Conservation (phyloP, 1,284 basidiomycete genomes). For the Gomphus bonarii region DNA sequence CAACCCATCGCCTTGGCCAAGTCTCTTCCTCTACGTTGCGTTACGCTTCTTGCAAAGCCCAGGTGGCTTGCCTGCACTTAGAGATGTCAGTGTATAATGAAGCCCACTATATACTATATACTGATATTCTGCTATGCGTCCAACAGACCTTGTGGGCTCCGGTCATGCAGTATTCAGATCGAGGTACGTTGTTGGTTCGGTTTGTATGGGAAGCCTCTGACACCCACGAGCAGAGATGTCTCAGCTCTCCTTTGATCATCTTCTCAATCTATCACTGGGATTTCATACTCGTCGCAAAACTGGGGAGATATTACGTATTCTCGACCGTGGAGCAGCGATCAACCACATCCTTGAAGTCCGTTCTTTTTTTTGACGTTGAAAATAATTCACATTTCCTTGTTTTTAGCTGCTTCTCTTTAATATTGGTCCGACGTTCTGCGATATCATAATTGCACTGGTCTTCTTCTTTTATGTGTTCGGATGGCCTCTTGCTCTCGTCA, state of each 20-base stretch:
- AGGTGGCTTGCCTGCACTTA: slow-evolving; percentile 60
- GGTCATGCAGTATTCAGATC: slow-evolving; percentile 79
- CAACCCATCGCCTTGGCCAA: slow-evolving; percentile 33
- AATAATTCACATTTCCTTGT: neutral
- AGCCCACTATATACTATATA: neutral
- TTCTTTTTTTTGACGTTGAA: neutral
- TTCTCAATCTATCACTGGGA: slow-evolving; percentile 75
- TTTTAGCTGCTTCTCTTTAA: slow-evolving; percentile 63
- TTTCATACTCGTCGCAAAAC: slow-evolving; percentile 73
- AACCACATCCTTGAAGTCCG: slow-evolving; percentile 32
- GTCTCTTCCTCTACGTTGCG: slow-evolving; percentile 50
- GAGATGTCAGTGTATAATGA: slow-evolving; percentile 38
- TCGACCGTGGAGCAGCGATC: slow-evolving; percentile 53
- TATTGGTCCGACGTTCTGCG: slow-evolving; percentile 71
- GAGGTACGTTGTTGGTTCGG: slow-evolving; percentile 28
- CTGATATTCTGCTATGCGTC: slow-evolving; percentile 2
- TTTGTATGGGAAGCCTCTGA: neutral
- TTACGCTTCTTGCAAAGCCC: slow-evolving; percentile 59
- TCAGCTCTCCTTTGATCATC: slow-evolving; percentile 66
- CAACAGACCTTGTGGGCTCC: slow-evolving; percentile 63
- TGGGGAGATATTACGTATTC: slow-evolving; percentile 54
- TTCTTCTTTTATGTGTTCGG: slow-evolving; percentile 57
- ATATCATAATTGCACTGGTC: slow-evolving; percentile 60
- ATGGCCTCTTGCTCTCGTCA: slow-evolving; percentile 58
- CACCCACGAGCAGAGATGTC: slow-evolving; percentile 52